Conservation (phyloP, 176 grass and related monocot species). For the Oryza meridionalis region DNA sequence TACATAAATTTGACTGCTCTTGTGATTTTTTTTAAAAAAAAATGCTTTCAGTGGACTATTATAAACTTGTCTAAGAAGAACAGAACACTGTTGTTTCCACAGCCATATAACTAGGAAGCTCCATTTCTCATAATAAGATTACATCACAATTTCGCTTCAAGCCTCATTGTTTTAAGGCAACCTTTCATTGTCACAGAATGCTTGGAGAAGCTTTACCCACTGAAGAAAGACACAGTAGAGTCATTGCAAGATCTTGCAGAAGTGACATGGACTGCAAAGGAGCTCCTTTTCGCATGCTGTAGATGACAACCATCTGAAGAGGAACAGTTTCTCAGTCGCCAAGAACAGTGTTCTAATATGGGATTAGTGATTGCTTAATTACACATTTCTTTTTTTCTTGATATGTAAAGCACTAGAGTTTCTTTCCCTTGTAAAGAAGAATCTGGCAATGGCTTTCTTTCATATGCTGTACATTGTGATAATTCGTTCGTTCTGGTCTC, state of each 20-base stretch:
- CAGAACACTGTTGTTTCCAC: background rate
- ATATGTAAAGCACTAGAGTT: conserved; percentile 46
- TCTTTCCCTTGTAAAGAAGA: conserved; percentile 19
- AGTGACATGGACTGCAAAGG: conserved; percentile 92
- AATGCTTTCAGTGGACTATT: background rate
- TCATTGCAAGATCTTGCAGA: conserved; percentile 83
- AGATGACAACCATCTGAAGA: conserved; percentile 46
- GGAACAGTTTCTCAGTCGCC: conserved; percentile 14
- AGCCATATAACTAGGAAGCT: background rate
- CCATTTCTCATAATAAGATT: background rate
- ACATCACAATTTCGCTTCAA: background rate
- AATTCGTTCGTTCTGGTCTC: background rate
- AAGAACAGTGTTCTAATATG: conserved; percentile 24
- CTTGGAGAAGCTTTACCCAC: conserved; percentile 79
- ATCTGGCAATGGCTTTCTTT: conserved; percentile 3
- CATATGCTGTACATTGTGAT: background rate
- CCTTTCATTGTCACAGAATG: conserved; percentile 60
- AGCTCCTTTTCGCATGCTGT: conserved; percentile 92
- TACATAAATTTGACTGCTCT: background rate
- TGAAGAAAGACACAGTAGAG: conserved; percentile 64
- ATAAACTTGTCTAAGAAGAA: background rate
- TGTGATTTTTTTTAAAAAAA: background rate
- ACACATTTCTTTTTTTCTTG: conserved; percentile 34
- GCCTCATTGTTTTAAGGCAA: conserved; percentile 9
- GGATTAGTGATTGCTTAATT: conserved; percentile 24